Base-by-base conservation (phyloP, 164 flowering plant species). In the Chimonanthus praecox region DNA sequence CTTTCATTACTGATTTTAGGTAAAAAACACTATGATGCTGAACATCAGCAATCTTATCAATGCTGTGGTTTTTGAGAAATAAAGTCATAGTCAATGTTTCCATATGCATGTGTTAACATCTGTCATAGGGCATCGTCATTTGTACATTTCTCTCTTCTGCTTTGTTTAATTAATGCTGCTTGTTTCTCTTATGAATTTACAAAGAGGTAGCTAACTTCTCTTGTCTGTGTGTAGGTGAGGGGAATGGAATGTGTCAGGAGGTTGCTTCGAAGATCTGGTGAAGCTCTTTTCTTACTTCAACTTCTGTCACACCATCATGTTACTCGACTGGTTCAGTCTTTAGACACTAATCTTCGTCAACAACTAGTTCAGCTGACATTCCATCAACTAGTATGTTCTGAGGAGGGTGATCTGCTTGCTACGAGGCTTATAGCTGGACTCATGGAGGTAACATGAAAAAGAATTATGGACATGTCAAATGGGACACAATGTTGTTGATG, bases 221-320 rank as follows among this genome's bases (percentile, higher is more conserved):
- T 33, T 51, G 47, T 51, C 62, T 74, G 16, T 66, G 18, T 65
- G 58, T 86, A 95, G 99, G 98, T 95, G 79, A 88, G 98, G 77
- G 94, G 94, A 65, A 92, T 93, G 94, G 99, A 95, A 77, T 93
- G 98, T 74, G 83, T 93, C 68, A 83, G 99, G 83, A 94, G 94
- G 75, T 80, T 95, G 85, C 92, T 95, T 65, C 92, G 89, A 70
- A 87, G 98, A 84, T 92, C 92, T 67, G 88, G 84, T 54, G 99
- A 95, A 87, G 99, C 98, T 54, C 80, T 95, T 58, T 93, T 87
- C 81, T 69, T 93, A 74, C 94, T 95, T 21, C 94, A 90, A 78
- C 94, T 92, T 72, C 90, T 92, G 79, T 90, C 90, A 47, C 98
- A 88, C 77, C 97, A 95, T 83, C 90, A 93, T 78, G 77, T 95